phyloP scores from a whole-genome alignment of 176 grass and related monocot species.

The Luzula sylvatica region DNA sequence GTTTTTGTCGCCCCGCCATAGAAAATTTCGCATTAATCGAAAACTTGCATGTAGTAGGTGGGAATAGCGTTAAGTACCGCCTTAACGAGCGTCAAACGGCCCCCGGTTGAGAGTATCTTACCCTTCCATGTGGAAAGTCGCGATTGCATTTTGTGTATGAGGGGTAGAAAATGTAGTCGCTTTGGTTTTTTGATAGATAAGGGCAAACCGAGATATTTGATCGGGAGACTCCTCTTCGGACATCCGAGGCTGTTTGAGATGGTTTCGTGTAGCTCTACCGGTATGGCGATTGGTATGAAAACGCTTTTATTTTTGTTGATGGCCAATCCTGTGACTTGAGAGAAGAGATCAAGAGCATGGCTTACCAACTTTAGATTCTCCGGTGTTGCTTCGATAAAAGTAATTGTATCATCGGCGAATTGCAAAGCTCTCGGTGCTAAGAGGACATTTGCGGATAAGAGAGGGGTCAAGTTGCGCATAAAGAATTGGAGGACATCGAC shows the following conservation, averaged over 20 bases:
- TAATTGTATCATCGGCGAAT: constrained; percentile 1
- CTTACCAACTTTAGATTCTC: background rate
- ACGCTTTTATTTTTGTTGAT: background rate
- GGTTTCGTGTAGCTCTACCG: background rate
- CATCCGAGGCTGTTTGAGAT: background rate
- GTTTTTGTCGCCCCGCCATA: too few relatives aligned
- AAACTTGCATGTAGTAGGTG: background rate
- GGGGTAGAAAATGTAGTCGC: background rate
- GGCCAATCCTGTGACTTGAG: background rate
- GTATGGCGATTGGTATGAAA: background rate
- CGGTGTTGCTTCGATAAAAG: background rate
- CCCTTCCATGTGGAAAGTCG: background rate
- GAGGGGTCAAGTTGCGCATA: background rate
- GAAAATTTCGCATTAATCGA: too few relatives aligned
- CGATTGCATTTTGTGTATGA: background rate
- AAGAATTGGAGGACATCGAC: background rate
- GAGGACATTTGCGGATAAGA: background rate
- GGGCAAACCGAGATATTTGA: constrained; percentile 9
- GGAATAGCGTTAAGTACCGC: background rate
- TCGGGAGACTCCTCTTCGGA: background rate
- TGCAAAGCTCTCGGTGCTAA: background rate
- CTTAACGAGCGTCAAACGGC: background rate
- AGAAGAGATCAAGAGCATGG: background rate
- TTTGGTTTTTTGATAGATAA: background rate
- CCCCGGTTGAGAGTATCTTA: background rate